phyloP scores from a whole-genome alignment of 73 alveolate genomes.

The Tetrahymena borealis region DNA sequence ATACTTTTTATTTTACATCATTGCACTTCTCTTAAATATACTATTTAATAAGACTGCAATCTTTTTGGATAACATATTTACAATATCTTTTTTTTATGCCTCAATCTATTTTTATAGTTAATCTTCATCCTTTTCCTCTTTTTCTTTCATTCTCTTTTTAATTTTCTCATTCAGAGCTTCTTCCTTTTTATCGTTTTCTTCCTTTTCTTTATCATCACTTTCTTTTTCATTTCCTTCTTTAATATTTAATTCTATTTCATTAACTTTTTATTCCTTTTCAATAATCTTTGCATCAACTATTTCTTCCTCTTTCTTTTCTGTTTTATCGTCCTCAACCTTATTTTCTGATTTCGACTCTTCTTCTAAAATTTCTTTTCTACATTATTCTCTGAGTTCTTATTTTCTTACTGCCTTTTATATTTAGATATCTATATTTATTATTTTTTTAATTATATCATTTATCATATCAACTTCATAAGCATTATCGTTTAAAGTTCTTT shows the following conservation, averaged over 20 bases:
- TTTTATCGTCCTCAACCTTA: not conserved
- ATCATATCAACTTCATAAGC: not conserved
- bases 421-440: not conserved
- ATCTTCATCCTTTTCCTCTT: not conserved
- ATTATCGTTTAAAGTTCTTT: not conserved
- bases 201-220: not conserved
- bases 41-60: not conserved
- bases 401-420: not conserved
- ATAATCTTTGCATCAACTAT: not conserved
- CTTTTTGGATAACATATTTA: not conserved
- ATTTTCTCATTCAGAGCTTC: not conserved
- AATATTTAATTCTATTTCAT: not conserved
- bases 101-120: not conserved
- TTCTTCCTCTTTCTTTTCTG: not conserved
- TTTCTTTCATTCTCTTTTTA: not conserved
- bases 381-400: not conserved
- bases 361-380: not conserved
- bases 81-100: not conserved
- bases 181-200: not conserved
- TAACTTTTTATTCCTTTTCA: not conserved
- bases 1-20: not conserved
- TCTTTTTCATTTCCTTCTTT: constrained; percentile 2
- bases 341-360: not conserved
- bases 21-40: not conserved
- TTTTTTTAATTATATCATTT: not conserved